Base-by-base conservation (phyloP, 495 filamentous ascomycete species). In the Clohesyomyces aquaticus region DNA sequence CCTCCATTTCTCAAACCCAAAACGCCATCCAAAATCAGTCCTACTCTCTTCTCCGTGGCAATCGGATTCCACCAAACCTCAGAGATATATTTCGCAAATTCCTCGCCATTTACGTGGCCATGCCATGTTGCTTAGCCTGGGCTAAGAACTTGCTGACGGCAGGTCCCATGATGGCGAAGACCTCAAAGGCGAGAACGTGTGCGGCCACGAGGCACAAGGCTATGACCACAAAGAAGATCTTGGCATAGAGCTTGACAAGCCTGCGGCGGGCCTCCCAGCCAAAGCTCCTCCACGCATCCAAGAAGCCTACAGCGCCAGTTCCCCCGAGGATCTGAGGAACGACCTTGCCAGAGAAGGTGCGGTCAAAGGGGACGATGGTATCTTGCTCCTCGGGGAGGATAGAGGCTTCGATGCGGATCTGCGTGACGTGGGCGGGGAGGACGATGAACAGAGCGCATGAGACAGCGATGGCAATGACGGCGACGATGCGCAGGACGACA, bases 331-430 rank as follows among this genome's bases (percentile, higher is more conserved):
- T 81, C 21, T 81, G 83, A 21, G 72, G 61, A 28, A 66, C 67
- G 41, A 75, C 54, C 68, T 77, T 77, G 46, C 48, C 71, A 51
- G 80, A 84, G 61, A 90, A 90, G 48, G 79, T 83, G 50, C 87
- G 83, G 76, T 91, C 89, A 55, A 91, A 90, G n/a, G 86, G 84
- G 47, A 91, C 85, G 61, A 92, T 89, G 2, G 84, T 80, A 73
- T 91, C 85, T 48, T 89, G 76, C 25, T 83, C 79, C 58, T 90
- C 87, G 0, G 87, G 79, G 0, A 91, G 82, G 72, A 89, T 81
- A 3, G 86, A 87, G 16, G 89, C 88, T 47, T 91, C 86, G 22
- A 91, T 82, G 56, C 89, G 87, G 61, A 84, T 77, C 41, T 88
- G 81, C 27, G 83, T 82, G 14, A 88, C 86, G 8, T 74, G 75